These are phyloP conservation scores for Volvox reticuliferus DNA, from an alignment of 139 green algal species.

Conservation along the genomic window DNA sequence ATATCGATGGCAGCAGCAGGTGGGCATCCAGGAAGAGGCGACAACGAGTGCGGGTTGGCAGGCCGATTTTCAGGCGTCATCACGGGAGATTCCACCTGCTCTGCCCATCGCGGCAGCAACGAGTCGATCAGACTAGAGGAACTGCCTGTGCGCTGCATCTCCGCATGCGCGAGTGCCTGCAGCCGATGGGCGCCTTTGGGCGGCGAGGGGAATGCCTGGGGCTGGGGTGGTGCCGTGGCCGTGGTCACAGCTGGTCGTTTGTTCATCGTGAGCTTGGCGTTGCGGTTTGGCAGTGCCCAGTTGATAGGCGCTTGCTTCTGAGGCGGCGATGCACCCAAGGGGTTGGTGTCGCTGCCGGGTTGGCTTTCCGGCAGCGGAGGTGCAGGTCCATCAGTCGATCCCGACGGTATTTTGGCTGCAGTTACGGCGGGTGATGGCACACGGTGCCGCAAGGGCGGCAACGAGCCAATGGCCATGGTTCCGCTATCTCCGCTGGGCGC, in stretches of 20 bases:
- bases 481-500: too few species aligned
- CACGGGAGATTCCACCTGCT: slow-evolving; percentile 33
- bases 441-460: background rate
- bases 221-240: background rate
- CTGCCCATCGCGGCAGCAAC: slow-evolving; percentile 16
- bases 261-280: background rate
- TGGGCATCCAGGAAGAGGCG: background rate
- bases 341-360: background rate
- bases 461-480: background rate
- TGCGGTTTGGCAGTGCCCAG: slow-evolving; percentile 29
- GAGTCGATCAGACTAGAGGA: slow-evolving; percentile 8
- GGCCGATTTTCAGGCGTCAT: background rate
- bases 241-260: background rate
- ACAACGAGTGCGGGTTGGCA: background rate
- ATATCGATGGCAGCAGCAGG: background rate
- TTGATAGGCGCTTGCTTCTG: background rate
- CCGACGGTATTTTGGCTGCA: background rate
- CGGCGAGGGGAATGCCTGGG: slow-evolving; percentile 1
- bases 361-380: background rate
- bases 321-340: background rate
- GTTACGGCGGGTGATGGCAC: background rate
- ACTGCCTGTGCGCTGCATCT: slow-evolving; percentile 14
- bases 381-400: too few species aligned
- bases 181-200: background rate
- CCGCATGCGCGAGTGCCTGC: background rate